phyloP scores from a whole-genome alignment of 1,284 basidiomycete genomes.

The Heterobasidion parviporum region DNA sequence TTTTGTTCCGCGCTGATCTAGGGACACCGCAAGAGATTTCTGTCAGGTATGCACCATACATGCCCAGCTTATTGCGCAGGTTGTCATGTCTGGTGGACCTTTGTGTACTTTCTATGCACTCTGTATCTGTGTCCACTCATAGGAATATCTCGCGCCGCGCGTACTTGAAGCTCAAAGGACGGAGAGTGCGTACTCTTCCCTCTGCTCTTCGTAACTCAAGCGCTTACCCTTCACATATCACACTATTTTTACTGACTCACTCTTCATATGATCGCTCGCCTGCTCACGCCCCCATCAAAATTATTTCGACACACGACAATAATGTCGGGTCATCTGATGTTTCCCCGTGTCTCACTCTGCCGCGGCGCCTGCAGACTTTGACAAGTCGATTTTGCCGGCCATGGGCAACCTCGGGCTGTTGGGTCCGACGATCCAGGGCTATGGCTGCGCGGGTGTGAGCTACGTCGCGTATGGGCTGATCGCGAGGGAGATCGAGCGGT shows the following conservation, averaged over 20 bases:
- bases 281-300: not conserved
- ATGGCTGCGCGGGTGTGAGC: constrained; percentile 92
- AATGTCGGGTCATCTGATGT: not conserved
- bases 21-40: constrained; percentile 80
- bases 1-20: constrained; percentile 19
- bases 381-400: constrained; percentile 72
- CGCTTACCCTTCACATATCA: not conserved
- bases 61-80: not conserved
- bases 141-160: constrained; percentile 80
- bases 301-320: not conserved
- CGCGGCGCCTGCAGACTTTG: constrained; percentile 50
- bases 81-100: not conserved
- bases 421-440: constrained; percentile 88
- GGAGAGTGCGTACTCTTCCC: constrained; percentile 49
- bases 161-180: constrained; percentile 84
- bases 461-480: constrained; percentile 92
- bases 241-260: not conserved
- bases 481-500: constrained; percentile 90
- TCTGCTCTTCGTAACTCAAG: not conserved
- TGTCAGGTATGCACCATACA: constrained; percentile 52
- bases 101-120: not conserved
- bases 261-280: not conserved
- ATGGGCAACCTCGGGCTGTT: constrained; percentile 92
- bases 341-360: constrained; percentile 1
- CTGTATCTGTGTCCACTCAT: constrained; percentile 2